Base-by-base conservation (phyloP, 2,329 filamentous ascomycete species). In the Xylaria sp. region DNA sequence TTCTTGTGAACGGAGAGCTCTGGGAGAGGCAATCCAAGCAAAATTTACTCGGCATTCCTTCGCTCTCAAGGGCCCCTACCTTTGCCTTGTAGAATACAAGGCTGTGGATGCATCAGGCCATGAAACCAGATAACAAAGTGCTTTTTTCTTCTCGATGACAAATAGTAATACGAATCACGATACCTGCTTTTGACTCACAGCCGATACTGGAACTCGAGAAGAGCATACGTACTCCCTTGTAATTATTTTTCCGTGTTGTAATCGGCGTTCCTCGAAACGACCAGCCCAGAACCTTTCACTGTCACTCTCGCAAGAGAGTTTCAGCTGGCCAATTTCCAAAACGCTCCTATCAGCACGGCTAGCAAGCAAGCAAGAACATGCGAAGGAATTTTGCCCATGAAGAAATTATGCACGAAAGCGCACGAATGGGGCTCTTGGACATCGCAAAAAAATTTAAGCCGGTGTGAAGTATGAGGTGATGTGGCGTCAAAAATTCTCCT, bases 281-380 rank as follows among this genome's bases (percentile, higher is more conserved):
- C 49, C n/a, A 13, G 4, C 10, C 3, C 29, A 53, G 29, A 36
- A 53, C n/a, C 36, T 20, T 9, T 20, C 49, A n/a, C 22, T 31
- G 20, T 53, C 7, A 20, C 29, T 20, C n/a, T n/a, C n/a, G n/a
- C n/a, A 13, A 36, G 5, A 33, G 10, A 44, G n/a, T n/a, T 36
- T 36, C 49, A 53, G 49, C 49, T 33, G 20, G n/a, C n/a, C 22
- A 53, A 11, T 53, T n/a, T 53, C n/a, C 29, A 53, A 33, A 20
- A 53, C 31, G 20, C 15, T 9, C n/a, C 3, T 3, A 15, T 36
- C 29, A 20, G 10, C 49, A 53, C n/a, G n/a, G n/a, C n/a, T n/a
- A n/a, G n/a, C n/a, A n/a, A n/a, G n/a, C n/a, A n/a, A n/a, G n/a
- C n/a, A n/a, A n/a, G n/a, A n/a, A n/a, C 49, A 53, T 53, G 29